Evolutionary conservation across 306 rosid genomes (phyloP), one percentile per base, ranked within the genome.

Genomic region (Dalbergia cochinchinensis): DNA sequence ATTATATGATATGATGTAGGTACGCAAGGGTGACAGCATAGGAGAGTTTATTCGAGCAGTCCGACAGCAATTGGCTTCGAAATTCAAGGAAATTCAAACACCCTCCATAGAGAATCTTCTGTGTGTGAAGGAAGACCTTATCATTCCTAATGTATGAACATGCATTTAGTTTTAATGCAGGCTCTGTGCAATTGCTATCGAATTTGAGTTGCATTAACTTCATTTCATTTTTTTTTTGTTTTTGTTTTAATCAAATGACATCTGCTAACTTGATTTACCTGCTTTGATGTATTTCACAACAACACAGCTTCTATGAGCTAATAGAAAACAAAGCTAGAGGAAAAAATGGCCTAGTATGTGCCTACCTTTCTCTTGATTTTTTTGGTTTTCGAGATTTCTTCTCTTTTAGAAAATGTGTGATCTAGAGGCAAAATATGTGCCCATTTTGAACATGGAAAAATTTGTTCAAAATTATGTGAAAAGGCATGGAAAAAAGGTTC

Each of bases 41-140:
- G 98, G 99, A 68, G 98, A 95, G 88, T 95, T 95, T 81, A 98
- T 95, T 79, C 87, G 91, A 20, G 88, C 97, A 69, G 94, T 92
- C 64, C 98, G 91, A 57, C 89, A 95, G 83, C 99, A 95, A 86
- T 88, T 95, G 69, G 98, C 98, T 22, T 98, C 97, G 14, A 98
- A 93, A 82, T 95, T 93, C 83, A 90, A 96, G 69, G 99, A 95
- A 84, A 94, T 95, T 77, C 88, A 96, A 78, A 93, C 99, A 11
- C 90, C 99, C 65, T 91, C 99, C 7, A 97, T 93, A 78, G 99
- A 95, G 88, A 95, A 95, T 86, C 84, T 95, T 90, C 89, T 95
- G 7, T 95, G 91, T 84, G 99, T 95, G 78, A 95, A 95, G 84
- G 97, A 95, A 88, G 99, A 95, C 55, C 99, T 95, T 59, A 95